Evolutionary conservation across 208 protist species (phyloP), one percentile per base, ranked within the genome.

Genomic region (Trypanosoma melophagium): DNA sequence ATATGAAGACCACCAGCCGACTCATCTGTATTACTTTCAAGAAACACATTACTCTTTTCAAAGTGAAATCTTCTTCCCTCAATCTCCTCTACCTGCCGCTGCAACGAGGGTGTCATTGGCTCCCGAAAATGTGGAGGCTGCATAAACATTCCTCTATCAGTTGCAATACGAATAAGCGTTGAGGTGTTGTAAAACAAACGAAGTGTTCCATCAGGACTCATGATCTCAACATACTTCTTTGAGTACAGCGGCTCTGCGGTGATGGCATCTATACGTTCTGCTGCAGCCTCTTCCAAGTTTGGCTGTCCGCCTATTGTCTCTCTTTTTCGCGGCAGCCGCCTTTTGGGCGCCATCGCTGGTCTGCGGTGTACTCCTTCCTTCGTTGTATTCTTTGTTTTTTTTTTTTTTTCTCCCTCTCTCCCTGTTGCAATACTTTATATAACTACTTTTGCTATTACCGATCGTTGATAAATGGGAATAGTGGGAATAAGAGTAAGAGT

Each of bases 101-200:
- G 65, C 22, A 94, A 60, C 0, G 59, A 22, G 3, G 72, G 41
- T 8, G 60, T 7, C 88, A 94, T 94, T 2, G 86, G 81, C 76
- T 96, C 87, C 9, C 85, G 77, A 68, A 96, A 96, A 64, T 96
- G 88, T 0, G 90, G 90, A 7, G 90, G 90, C 57, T 96, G 87
- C 84, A 94, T 87, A 60, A 92, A 96, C 55, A 77, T 75, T 10
- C 86, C 88, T 55, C 86, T 83, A 57, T 93, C 84, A 3, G 78
- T 74, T 1, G 87, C 90, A 42, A 96, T 90, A 21, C 86, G 87
- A 53, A 96, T 87, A 31, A 96, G 82, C 10, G 87, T 96, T 41
- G 74, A 74, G 0, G 88, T 93, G 53, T 96, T 96, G 84, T 96
- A 96, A 52, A 85, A 94, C 1, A 94, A 71, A 12, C 79, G 76